Base-by-base conservation (phyloP, 2,329 filamentous ascomycete genomes). In the Talaromyces verruculosus region DNA sequence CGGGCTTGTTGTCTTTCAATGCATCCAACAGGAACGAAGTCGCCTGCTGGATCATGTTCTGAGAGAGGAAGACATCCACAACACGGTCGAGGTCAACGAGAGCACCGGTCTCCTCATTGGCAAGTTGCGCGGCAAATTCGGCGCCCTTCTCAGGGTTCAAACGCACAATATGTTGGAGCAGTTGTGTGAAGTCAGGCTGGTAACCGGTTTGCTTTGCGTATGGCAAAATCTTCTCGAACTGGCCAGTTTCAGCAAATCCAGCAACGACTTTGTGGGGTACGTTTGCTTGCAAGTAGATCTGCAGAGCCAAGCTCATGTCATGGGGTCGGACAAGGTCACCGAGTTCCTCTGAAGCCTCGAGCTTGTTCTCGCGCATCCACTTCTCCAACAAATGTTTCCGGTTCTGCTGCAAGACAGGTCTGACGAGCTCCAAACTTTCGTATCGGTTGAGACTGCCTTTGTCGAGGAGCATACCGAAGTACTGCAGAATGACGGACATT, bases 21-120 rank as follows among this genome's bases (percentile, higher is more conserved):
- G 93, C 94, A 80, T 99, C 95, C 30, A 99, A 87, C 61, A 99
- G 82, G 86, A 99, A 99, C n/a, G 94, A 93, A 2, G 96, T 99
- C 7, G 94, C 94, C 79, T 97, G 93, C 77, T 98, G 96, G 60
- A 98, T 87, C 93, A 98, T 95, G 74, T 93, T 93, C 79, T 99
- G 95, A 10, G 93, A 93, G 80, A 97, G 91, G 89, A 99, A 99
- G 67, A 99, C 93, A 78, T 99, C 95, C 59, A 97, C 92, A 28
- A 97, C 93, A 57, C 94, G 92, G 76, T 97, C 92, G 65, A 98
- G 88, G 72, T 98, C 95, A 70, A 99, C 89, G 67, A 97, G 83
- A 28, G 93, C 89, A 30, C 92, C 93, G 67, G 89, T 88, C 75
- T 96, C 92, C 72, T 95, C 89, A 78, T 95, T 97, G 51, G 92